Percentiles rank a stretch among this genome's conserved stretches.
Evolutionary conservation across 768 basidiomycete species (phyloP).

Genomic region (Auriscalpium vulgare): DNA sequence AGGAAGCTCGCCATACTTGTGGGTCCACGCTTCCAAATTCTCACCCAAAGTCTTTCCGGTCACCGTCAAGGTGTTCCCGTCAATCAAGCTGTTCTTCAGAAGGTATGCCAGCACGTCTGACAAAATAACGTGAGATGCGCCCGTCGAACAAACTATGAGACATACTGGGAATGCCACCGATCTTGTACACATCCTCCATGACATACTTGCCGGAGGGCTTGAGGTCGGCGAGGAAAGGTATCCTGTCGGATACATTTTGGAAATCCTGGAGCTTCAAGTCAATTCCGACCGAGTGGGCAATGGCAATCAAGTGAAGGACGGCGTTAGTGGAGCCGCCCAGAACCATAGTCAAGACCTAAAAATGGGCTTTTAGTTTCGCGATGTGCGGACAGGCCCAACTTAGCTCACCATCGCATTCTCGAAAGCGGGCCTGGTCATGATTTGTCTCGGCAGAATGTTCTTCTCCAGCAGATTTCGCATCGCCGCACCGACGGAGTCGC

Average conservation of each 20-base stretch:
- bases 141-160: constrained; percentile 8
- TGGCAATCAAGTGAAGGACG: constrained; percentile 92
- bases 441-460: constrained; percentile 88
- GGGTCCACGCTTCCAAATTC: constrained; percentile 85
- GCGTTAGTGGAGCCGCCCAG: constrained; percentile 98
- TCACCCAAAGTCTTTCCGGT: constrained; percentile 87
- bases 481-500: constrained; percentile 66
- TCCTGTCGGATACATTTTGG: constrained; percentile 86
- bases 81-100: constrained; percentile 79
- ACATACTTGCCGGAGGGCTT: constrained; percentile 98
- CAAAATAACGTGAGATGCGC: not conserved
- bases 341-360: constrained; percentile 88
- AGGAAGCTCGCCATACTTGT: constrained; percentile 70
- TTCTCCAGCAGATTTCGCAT: constrained; percentile 85
- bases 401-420: constrained; percentile 89
- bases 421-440: constrained; percentile 95
- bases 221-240: constrained; percentile 91
- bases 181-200: constrained; percentile 94
- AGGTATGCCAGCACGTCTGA: constrained; percentile 81
- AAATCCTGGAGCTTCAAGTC: constrained; percentile 86
- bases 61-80: constrained; percentile 86
- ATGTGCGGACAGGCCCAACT: not conserved
- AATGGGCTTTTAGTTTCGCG: not conserved
- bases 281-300: constrained; percentile 94
- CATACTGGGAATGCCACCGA: constrained; percentile 94